Evolutionary conservation across 2,329 filamentous ascomycete genomes (phyloP).

Genomic region (Trichoderma breve): DNA sequence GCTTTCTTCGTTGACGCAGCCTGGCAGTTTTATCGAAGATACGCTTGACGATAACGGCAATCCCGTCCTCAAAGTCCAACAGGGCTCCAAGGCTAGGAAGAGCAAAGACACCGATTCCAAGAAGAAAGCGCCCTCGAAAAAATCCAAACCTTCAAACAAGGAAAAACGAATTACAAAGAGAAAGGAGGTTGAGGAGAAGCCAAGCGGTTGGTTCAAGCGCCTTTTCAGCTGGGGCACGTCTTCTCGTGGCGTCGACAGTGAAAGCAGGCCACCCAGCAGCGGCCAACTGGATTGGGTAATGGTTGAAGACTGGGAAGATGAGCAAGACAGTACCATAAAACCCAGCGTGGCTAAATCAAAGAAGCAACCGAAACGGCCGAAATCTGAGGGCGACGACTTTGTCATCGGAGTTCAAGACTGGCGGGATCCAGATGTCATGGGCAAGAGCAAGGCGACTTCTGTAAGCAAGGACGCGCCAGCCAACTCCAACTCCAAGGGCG

Average conservation of each 20-base stretch:
- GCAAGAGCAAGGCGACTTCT: conserved; percentile 27
- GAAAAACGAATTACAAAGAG: conserved; percentile 29
- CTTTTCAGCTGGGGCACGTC: conserved; percentile 39
- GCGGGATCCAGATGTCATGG: conserved; percentile 66
- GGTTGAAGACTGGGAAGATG: conserved; percentile 64
- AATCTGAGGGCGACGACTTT: conserved; percentile 50
- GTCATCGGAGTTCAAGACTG: conserved; percentile 84
- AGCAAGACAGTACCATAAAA: conserved; percentile 44
- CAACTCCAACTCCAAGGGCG: not conserved
- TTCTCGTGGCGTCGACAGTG: conserved; percentile 42
- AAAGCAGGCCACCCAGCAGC: conserved; percentile 67
- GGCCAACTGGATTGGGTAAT: conserved; percentile 72
- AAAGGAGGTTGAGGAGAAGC: conserved; percentile 25
- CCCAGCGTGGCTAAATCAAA: conserved; percentile 37
- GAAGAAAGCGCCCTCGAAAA: conserved; percentile 25
- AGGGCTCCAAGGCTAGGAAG: conserved; percentile 43
- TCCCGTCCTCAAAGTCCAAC: conserved; percentile 52
- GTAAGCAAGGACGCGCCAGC: conserved; percentile 3
- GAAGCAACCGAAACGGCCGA: conserved; percentile 22
- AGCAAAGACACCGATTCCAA: conserved; percentile 30
- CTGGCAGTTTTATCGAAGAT: conserved; percentile 61
- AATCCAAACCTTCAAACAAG: conserved; percentile 25
- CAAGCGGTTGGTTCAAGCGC: conserved; percentile 45
- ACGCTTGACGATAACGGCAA: conserved; percentile 60
- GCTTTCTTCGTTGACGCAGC: conserved; percentile 80